Conservation (phyloP, 2,329 filamentous ascomycete genomes). For the Apiospora pterosperma region DNA sequence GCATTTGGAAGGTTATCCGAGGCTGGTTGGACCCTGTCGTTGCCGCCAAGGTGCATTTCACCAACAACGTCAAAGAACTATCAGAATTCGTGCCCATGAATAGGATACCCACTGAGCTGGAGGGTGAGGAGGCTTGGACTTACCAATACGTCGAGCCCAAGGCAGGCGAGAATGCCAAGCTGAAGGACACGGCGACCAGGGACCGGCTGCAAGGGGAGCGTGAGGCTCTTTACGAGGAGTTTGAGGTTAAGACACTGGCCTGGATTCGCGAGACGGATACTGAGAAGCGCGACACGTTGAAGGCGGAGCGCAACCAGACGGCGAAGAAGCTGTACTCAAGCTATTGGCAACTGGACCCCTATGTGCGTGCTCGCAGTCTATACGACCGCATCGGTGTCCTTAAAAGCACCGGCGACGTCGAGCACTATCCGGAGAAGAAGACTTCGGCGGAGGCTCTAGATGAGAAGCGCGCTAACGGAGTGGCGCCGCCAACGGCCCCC, state of each 20-base stretch:
- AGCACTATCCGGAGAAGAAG: slow-evolving; percentile 58
- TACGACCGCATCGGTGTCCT: slow-evolving; percentile 83
- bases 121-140: slow-evolving; percentile 79
- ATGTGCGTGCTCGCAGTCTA: slow-evolving; percentile 74
- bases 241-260: slow-evolving; percentile 68
- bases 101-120: slow-evolving; percentile 78
- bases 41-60: slow-evolving; percentile 90
- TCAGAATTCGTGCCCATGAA: slow-evolving; percentile 68
- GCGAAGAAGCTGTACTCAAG: slow-evolving; percentile 64
- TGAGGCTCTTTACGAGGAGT: slow-evolving; percentile 63
- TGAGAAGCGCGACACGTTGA: slow-evolving; percentile 43
- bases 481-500: not conserved
- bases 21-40: slow-evolving; percentile 98
- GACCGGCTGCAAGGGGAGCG: slow-evolving; percentile 63
- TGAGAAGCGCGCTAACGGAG: not conserved
- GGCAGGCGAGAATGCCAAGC: slow-evolving; percentile 70
- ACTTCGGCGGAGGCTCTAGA: not conserved
- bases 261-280: slow-evolving; percentile 64
- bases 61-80: slow-evolving; percentile 75
- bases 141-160: slow-evolving; percentile 80
- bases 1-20: slow-evolving; percentile 93
- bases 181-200: slow-evolving; percentile 63
- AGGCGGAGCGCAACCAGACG: slow-evolving; percentile 57
- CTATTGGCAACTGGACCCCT: slow-evolving; percentile 91
- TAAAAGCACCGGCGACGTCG: slow-evolving; percentile 60